These are phyloP conservation scores for Metschnikowia lochheadii DNA, from an alignment of 805 yeast species.

Conservation along the genomic window DNA sequence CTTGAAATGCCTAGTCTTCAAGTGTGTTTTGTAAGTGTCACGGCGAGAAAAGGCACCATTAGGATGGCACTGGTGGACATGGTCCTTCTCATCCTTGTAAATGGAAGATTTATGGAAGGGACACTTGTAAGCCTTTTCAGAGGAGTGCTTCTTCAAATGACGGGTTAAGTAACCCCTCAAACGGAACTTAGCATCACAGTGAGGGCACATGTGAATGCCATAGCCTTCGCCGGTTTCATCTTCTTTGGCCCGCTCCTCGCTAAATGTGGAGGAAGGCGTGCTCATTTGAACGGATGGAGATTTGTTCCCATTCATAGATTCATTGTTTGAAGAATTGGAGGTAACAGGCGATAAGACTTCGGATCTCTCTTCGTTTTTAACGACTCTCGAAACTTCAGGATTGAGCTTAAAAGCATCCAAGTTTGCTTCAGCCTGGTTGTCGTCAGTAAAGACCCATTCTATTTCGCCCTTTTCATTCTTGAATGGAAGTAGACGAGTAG, in stretches of 20 bases:
- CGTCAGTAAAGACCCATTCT: constrained; percentile 54
- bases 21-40: constrained; percentile 56
- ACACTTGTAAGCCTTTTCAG: constrained; percentile 49
- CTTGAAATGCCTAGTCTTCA: constrained; percentile 52
- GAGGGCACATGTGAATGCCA: constrained; percentile 40
- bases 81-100: constrained; percentile 37
- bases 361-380: constrained; percentile 4
- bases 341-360: constrained; percentile 33
- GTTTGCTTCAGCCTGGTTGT: constrained; percentile 24
- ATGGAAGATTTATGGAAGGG: constrained; percentile 44
- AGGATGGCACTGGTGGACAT: constrained; percentile 48
- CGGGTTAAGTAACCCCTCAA: constrained; percentile 53
- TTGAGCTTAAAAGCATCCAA: constrained; percentile 25
- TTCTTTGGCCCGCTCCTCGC: constrained; percentile 17
- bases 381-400: constrained; percentile 2
- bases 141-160: constrained; percentile 50
- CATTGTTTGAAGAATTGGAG: constrained; percentile 33
- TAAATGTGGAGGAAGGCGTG: constrained; percentile 27
- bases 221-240: constrained; percentile 12
- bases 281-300: constrained; percentile 28
- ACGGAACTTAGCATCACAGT: constrained; percentile 47
- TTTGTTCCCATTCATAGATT: constrained; percentile 24
- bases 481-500: constrained; percentile 48
- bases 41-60: constrained; percentile 57
- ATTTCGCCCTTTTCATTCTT: constrained; percentile 52